Base-by-base conservation (phyloP, 2,329 filamentous ascomycete genomes). In the Neophaeococcomyces mojaviensis region DNA sequence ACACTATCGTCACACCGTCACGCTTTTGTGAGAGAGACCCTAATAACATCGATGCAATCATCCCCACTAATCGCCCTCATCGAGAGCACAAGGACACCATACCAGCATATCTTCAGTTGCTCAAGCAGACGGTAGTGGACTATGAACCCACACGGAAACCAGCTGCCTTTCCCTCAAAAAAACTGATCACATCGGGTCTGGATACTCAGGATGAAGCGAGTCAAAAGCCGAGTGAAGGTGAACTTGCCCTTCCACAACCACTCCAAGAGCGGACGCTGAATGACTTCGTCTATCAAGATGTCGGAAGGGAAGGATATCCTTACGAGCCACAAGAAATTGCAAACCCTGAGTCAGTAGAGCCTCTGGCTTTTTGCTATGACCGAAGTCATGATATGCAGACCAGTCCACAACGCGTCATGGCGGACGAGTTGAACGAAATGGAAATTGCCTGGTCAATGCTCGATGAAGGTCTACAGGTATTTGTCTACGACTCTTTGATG, bases 361-460 rank as follows among this genome's bases (percentile, higher is more conserved):
- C 8, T 38, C 15, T 16, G 6, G 6, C 20, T 39, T 13, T 26
- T 4, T n/a, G 8, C 26, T 20, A 18, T 19, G 39, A 33, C 18
- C 3, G 18, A 5, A n/a, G 3, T 36, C 19, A 16, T 26, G 32
- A 28, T 5, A 36, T 44, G 32, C 24, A 37, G 22, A 37, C 41
- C 3, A 37, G 33, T 15, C 41, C 41, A 10, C 5, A n/a, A 8
- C 32, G 33, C 7, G 5, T 28, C 24, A 36, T 13, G 20, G 22
- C 13, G 8, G 24, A 7, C 13, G n/a, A 9, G 5, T 28, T 16
- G 8, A 18, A n/a, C 19, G 18, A 6, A 15, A 7, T 7, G 4
- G n/a, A 13, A 9, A 16, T 44, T 16, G n/a, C 13, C 36, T 44
- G 41, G 41, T 26, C 7, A 13, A 44, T 44, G 41, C 41, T 44